Base-by-base conservation (phyloP, 116 monocot genomes). In the Trichopus zeylanicus region DNA sequence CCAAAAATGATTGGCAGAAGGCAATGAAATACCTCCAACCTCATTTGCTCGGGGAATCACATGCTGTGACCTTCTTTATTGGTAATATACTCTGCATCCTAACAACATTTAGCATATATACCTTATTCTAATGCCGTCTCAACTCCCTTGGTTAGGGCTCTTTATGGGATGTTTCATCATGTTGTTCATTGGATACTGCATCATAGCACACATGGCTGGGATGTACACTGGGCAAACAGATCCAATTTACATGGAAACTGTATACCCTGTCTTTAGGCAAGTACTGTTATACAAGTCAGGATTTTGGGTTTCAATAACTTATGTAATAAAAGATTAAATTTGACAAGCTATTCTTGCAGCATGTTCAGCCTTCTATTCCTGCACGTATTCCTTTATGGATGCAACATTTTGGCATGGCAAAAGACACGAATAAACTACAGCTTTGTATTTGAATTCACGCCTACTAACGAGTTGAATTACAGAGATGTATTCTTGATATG, bases 21-120 rank as follows among this genome's bases (percentile, higher is more conserved):
- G 88, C 98, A 21, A 88, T 98, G 84, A 91, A 91, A 61, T 91
- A 88, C 62, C 91, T 98, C 48, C 87, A 85, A 33, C 98, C 98
- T 46, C 56, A 48, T 38, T 79, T 82, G 48, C 70, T 65, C n/a
- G 78, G 78, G 59, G 85, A 85, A 51, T 98, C 98, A 9, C 88
- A 91, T 49, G 56, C 79, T 6, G 70, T 91, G 48, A 88, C 91
- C 18, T 98, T 98, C 78, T 98, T 98, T 75, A 91, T 85, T 18
- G 98, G 98, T 98, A 84, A n/a, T n/a, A 76, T 27, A 21, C 6
- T 26, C 29, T 9, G 35, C n/a, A 6, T 53, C 8, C 3, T 53
- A 27, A 2, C 53, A 27, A 7, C 28, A 53, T 28, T 49, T 9
- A 49, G 3, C 27, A n/a, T n/a, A n/a, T n/a, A n/a, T n/a, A n/a